Conservation (phyloP, 176 grass and related monocot genomes). For the Lolium perenne region DNA sequence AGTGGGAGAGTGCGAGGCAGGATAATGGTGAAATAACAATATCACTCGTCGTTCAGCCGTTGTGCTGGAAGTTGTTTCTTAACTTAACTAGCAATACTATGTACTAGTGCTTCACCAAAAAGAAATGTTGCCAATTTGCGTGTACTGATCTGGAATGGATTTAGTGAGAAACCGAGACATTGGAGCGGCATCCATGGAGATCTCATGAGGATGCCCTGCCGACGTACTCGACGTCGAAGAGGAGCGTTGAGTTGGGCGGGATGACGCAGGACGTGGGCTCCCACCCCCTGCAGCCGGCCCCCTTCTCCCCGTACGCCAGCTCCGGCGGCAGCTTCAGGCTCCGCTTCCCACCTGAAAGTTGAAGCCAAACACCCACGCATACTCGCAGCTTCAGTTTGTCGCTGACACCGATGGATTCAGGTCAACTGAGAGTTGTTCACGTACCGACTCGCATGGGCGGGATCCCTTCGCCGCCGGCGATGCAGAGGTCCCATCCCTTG, state of each 20-base stretch:
- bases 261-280: conserved; percentile 81
- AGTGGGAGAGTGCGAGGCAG: too few relatives aligned
- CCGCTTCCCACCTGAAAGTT: conserved; percentile 71
- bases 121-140: background rate
- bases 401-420: background rate
- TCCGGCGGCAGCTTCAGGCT: conserved; percentile 83
- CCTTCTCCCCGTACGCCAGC: conserved; percentile 79
- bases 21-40: too few relatives aligned
- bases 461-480: conserved; percentile 80
- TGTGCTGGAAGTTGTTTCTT: too few relatives aligned
- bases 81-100: too few relatives aligned
- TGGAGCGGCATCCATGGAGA: background rate
- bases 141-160: background rate
- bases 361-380: background rate
- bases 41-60: too few relatives aligned
- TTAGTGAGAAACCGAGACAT: background rate
- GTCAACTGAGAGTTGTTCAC: background rate
- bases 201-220: conserved; percentile 55
- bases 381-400: background rate
- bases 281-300: conserved; percentile 80
- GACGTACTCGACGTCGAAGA: conserved; percentile 91
- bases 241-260: conserved; percentile 90
- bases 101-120: background rate
- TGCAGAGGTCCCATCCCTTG: conserved; percentile 96
- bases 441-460: conserved; percentile 86